Conservation (phyloP, 2,329 filamentous ascomycete species). For the Sarocladiaceae sp. region DNA sequence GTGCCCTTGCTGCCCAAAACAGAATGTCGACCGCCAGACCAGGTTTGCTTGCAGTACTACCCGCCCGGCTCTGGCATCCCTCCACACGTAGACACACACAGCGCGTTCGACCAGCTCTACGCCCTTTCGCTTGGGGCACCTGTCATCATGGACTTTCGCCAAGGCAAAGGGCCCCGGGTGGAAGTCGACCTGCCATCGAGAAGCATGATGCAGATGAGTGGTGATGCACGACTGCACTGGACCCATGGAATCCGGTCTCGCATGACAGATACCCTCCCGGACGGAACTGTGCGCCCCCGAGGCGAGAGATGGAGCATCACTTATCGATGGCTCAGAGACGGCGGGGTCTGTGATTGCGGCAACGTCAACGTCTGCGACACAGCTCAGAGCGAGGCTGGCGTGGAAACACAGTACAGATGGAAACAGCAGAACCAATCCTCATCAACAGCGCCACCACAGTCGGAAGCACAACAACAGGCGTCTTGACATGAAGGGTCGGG, state of each 20-base stretch:
- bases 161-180: constrained; percentile 16
- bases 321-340: constrained; percentile 44
- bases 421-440: no score
- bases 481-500: no score
- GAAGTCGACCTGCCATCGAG: constrained; percentile 42
- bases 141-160: constrained; percentile 36
- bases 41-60: constrained; percentile 56
- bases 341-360: constrained; percentile 43
- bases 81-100: constrained; percentile 54
- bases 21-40: constrained; percentile 41
- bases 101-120: constrained; percentile 38
- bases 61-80: constrained; percentile 54
- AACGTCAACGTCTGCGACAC: constrained; percentile 43
- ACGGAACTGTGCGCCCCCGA: constrained; percentile 37
- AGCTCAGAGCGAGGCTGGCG: no score
- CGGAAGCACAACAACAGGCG: no score
- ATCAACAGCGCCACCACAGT: no score
- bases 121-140: constrained; percentile 35
- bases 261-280: constrained; percentile 41
- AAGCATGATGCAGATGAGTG: constrained; percentile 45
- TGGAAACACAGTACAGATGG: no score
- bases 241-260: constrained; percentile 49
- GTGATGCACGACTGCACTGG: constrained; percentile 46
- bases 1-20: constrained; percentile 37
- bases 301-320: constrained; percentile 48